Base-by-base conservation (phyloP, 2,329 filamentous ascomycete species). In the Rhynchosporium secalis region DNA sequence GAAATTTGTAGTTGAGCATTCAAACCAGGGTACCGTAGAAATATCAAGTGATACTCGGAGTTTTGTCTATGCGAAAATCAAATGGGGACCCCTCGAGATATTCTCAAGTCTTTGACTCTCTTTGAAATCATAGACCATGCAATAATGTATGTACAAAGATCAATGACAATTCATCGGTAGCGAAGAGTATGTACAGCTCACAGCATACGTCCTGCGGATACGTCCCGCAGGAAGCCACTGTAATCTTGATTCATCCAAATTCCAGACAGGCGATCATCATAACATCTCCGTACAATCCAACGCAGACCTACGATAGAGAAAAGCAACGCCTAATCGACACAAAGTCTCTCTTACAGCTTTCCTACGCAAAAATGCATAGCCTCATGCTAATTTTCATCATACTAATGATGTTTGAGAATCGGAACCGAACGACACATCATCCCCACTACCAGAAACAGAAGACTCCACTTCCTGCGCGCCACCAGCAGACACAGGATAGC, bases 151-250 rank as follows among this genome's bases (percentile, higher is more conserved):
- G 26, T 36, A 54, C 3, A 40, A 28, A 28, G 8, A 54, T 3
- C 49, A 54, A 54, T 33, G 33, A 54, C 26, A 54, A 40, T 51
- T 20, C 49, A 54, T 54, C 26, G 26, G 40, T 40, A 26, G 6
- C n/a, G 13, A 38, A n/a, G 28, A 40, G n/a, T 33, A n/a, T 40
- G 20, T 36, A 54, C 9, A 40, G 12, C 8, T 13, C 33, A 54
- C 49, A 54, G n/a, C 20, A 36, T 6, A 6, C 36, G 28, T 20
- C 20, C 49, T 33, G 6, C 33, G n/a, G 40, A 54, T 38, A 54
- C n/a, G 40, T 40, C 49, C 41, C 49, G 49, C 49, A 26, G 12
- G 40, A 40, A 12, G 9, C 48, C 48, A 38, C 12, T 40, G 20
- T 28, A 54, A 54, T 3, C 49, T 36, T 26, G 8, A n/a, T 33